Conservation (phyloP, 2,329 filamentous ascomycete species). For the Cytospora leucostoma region DNA sequence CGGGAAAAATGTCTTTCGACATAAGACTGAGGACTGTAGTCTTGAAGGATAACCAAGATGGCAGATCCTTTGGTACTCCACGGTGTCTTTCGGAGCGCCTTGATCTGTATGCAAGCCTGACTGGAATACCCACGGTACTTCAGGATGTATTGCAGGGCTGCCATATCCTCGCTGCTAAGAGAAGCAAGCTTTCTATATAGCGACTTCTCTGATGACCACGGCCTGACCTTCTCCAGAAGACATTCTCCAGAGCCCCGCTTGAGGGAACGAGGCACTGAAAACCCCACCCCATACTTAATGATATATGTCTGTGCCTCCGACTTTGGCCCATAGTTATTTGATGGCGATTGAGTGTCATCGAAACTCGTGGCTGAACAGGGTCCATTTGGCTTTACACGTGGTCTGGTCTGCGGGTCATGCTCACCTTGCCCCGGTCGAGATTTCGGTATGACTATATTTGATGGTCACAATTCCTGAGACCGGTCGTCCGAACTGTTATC, state of each 20-base stretch:
- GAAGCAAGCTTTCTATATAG: not conserved
- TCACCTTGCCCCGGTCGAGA: not conserved
- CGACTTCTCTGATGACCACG: not conserved
- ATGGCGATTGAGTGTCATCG: too few species aligned
- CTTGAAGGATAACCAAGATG: not conserved
- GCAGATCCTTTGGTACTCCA: not conserved
- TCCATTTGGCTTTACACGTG: not conserved
- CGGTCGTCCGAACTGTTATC: not conserved
- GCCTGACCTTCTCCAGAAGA: not conserved
- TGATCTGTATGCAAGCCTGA: not conserved
- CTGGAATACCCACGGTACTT: not conserved
- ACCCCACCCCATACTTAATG: not conserved
- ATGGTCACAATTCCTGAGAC: not conserved
- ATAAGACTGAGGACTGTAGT: not conserved
- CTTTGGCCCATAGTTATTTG: not conserved
- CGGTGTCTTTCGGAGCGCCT: not conserved
- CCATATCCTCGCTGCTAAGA: not conserved
- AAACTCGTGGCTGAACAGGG: not conserved
- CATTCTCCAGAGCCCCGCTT: not conserved
- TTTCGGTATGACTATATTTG: not conserved
- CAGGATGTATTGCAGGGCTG: not conserved
- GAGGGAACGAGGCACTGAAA: not conserved
- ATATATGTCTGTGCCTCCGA: not conserved
- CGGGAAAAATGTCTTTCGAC: not conserved
- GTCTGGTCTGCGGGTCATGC: not conserved